Conservation (phyloP, 331 rosid species). For the Pyracantha coccinea region DNA sequence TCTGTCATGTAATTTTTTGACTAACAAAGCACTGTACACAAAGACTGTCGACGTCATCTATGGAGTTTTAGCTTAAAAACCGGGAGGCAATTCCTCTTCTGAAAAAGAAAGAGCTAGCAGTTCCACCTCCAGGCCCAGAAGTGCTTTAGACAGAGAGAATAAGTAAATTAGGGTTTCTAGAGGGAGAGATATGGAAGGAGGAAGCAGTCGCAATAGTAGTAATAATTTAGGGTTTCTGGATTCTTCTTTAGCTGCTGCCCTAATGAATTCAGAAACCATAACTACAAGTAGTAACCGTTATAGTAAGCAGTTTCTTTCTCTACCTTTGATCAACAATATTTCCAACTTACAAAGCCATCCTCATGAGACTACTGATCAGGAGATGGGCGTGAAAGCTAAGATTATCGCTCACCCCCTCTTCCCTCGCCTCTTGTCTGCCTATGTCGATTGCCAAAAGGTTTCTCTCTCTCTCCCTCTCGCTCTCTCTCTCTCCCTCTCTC, state of each 20-base stretch:
- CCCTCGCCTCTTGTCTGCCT: slow-evolving; percentile 28
- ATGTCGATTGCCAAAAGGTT: slow-evolving; percentile 33
- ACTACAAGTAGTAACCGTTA: neutral
- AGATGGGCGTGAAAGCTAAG: slow-evolving; percentile 16
- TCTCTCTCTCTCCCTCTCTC: neutral
- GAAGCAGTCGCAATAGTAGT: neutral
- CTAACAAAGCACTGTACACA: neutral
- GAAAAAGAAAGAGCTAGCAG: neutral
- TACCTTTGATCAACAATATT: slow-evolving; percentile 6
- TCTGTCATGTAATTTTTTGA: neutral
- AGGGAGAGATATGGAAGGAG: neutral
- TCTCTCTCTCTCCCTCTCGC: neutral
- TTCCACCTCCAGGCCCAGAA: neutral
- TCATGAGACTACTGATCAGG: neutral
- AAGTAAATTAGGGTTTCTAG: neutral
- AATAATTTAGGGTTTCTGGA: neutral
- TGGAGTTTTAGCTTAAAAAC: slow-evolving; percentile 24
- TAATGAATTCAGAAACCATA: neutral
- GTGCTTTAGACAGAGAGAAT: neutral
- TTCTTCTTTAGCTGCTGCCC: neutral
- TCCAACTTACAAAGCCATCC: neutral
- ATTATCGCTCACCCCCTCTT: slow-evolving; percentile 36
- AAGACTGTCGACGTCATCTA: neutral
- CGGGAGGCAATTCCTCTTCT: slow-evolving; percentile 21
- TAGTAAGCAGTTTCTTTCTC: neutral